Evolutionary conservation across 1,284 basidiomycete genomes (phyloP).

Genomic region (Pholiota adiposa): DNA sequence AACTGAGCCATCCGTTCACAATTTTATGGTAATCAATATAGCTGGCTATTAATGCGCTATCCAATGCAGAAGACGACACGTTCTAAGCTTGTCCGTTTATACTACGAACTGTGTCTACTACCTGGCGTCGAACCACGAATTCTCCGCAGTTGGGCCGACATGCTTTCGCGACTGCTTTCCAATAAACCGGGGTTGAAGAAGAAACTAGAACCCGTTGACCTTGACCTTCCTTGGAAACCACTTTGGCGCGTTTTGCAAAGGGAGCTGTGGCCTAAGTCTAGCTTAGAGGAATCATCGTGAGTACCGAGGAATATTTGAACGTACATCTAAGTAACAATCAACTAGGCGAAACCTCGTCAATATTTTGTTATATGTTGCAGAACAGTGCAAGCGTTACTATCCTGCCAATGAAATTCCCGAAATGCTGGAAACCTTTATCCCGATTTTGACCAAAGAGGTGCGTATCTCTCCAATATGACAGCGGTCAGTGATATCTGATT

Average conservation of each 20-base stretch:
- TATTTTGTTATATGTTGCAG: constrained; percentile 73
- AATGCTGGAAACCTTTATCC: constrained; percentile 77
- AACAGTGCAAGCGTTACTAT: constrained; percentile 74
- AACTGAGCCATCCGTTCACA: constrained; percentile 11
- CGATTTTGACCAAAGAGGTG: constrained; percentile 67
- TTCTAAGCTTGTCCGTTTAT: constrained; percentile 79
- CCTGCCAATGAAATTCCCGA: constrained; percentile 65
- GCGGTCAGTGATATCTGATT: constrained; percentile 3
- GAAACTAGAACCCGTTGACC: constrained; percentile 69
- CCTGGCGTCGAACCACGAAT: constrained; percentile 78
- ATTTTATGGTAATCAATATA: constrained; percentile 33
- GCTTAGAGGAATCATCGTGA: constrained; percentile 57
- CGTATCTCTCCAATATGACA: constrained; percentile 21
- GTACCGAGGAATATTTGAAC: constrained; percentile 20
- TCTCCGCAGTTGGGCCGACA: constrained; percentile 73
- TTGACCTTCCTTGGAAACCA: constrained; percentile 76
- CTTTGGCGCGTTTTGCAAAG: constrained; percentile 74
- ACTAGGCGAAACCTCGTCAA: constrained; percentile 67
- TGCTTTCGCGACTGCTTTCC: constrained; percentile 70
- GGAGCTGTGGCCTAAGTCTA: constrained; percentile 75
- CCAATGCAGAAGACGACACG: constrained; percentile 76
- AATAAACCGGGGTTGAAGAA: constrained; percentile 65
- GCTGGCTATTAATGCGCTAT: constrained; percentile 85
- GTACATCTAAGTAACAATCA: constrained; percentile 4
- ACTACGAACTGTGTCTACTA: constrained; percentile 78